These are phyloP conservation scores for Erigeron philadelphicus DNA, from an alignment of 140 eudicot genomes.

Conservation along the genomic window DNA sequence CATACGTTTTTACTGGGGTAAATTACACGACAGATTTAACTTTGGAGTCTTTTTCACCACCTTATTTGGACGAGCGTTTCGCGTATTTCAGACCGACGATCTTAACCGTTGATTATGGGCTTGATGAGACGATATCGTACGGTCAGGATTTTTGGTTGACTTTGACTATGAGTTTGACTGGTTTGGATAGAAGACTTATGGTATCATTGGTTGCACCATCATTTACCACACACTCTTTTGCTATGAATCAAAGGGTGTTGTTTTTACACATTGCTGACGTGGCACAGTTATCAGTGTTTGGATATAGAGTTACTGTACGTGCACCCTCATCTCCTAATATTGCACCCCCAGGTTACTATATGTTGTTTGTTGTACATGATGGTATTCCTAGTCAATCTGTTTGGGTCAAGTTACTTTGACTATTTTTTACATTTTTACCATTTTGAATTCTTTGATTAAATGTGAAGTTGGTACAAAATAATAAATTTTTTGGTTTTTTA, in stretches of 20 bases:
- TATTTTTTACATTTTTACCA: background rate
- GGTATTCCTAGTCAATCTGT: constrained; percentile 59
- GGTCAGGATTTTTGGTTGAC: constrained; percentile 48
- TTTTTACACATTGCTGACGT: constrained; percentile 27
- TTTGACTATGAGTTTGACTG: constrained; percentile 25
- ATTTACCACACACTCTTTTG: constrained; percentile 75
- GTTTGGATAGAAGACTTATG: constrained; percentile 27
- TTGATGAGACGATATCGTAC: constrained; percentile 34
- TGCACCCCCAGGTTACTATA: constrained; percentile 88
- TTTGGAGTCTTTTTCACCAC: constrained; percentile 69
- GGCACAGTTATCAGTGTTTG: constrained; percentile 26
- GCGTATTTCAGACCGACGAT: constrained; percentile 49
- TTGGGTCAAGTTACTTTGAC: constrained; percentile 54
- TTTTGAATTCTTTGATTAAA: constrained; percentile 10
- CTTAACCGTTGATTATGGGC: constrained; percentile 33
- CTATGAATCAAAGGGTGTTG: constrained; percentile 78
- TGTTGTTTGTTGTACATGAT: constrained; percentile 74
- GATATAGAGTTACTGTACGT: constrained; percentile 41
- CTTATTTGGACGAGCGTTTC: constrained; percentile 41
- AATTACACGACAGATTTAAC: constrained; percentile 76
- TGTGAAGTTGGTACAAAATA: constrained; percentile 15
- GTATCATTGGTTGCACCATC: constrained; percentile 76
- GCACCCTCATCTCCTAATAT: constrained; percentile 53
- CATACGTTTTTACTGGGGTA: constrained; percentile 57
- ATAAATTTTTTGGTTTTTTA: background rate